These are phyloP conservation scores for Gaertneriomyces sp. DNA, from an alignment of 192 early-diverging fungal species.

Conservation along the genomic window DNA sequence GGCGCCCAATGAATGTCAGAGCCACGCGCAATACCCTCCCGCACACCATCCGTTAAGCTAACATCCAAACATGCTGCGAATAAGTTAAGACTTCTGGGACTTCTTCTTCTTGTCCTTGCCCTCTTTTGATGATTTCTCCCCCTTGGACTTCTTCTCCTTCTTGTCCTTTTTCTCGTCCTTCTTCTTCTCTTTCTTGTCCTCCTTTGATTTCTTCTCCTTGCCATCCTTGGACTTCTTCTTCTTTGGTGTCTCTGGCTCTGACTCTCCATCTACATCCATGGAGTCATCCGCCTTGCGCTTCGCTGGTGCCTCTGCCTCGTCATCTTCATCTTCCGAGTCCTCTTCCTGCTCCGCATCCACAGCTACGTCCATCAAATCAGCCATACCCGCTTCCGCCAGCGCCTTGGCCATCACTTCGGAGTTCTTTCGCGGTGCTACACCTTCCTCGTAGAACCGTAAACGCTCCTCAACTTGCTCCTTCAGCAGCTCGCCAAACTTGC, in stretches of 20 bases:
- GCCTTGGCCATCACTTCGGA: conserved; percentile 78
- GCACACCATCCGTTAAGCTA: no score
- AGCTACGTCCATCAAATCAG: conserved; percentile 59
- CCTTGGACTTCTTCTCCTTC: conserved; percentile 26
- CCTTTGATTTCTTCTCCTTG: conserved; percentile 2
- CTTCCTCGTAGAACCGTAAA: conserved; percentile 89
- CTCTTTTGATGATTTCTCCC: neutral
- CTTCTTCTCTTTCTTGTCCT: conserved; percentile 17
- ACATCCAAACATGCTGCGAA: no score
- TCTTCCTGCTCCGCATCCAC: conserved; percentile 44
- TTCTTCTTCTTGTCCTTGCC: conserved; percentile 8
- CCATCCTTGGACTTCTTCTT: conserved; percentile 57
- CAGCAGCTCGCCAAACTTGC: conserved; percentile 90
- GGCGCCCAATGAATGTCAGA: no score
- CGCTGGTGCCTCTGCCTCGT: conserved; percentile 19
- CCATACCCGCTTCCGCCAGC: conserved; percentile 63
- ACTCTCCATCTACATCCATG: conserved; percentile 43
- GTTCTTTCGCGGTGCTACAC: conserved; percentile 84
- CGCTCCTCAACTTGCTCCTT: conserved; percentile 95
- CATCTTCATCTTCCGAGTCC: conserved; percentile 47
- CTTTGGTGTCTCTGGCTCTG: conserved; percentile 44
- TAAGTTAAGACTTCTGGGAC: neutral
- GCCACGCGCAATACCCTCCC: no score
- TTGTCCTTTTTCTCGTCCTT: conserved; percentile 32
- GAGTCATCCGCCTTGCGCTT: conserved; percentile 50